Conservation (phyloP, 441 rosid genomes). For the Corymbia citriodora region DNA sequence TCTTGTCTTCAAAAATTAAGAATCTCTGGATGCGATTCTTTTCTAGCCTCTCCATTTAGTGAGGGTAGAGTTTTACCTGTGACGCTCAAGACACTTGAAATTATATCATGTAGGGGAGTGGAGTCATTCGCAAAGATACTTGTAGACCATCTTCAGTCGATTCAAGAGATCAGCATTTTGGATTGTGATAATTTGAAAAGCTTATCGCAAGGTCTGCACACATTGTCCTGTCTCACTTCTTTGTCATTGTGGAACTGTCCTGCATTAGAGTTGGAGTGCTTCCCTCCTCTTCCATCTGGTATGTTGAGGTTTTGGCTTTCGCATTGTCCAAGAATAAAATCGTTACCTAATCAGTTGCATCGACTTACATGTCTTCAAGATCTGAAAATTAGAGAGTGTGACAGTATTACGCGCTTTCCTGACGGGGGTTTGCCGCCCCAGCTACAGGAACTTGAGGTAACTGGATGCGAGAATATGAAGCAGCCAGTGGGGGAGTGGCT, state of each 20-base stretch:
- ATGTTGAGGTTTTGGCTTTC: accelerated
- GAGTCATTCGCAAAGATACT: too few relatives aligned
- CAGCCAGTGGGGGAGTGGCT: too few relatives aligned
- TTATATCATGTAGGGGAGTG: accelerated
- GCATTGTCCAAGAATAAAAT: accelerated
- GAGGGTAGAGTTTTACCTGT: accelerated
- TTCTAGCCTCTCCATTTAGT: accelerated
- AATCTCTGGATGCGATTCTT: accelerated
- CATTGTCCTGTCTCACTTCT: accelerated
- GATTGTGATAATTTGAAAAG: accelerated
- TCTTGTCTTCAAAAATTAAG: accelerated
- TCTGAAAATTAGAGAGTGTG: accelerated
- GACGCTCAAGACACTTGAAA: accelerated
- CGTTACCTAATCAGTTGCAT: too few relatives aligned
- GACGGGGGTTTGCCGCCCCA: too few relatives aligned
- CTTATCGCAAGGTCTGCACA: too few relatives aligned
- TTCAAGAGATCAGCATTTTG: accelerated
- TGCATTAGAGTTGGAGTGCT: too few relatives aligned
- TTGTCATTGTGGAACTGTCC: accelerated
- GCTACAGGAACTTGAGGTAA: accelerated
- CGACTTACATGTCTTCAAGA: accelerated
- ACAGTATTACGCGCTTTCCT: too few relatives aligned
- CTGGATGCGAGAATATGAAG: too few relatives aligned
- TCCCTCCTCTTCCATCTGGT: too few relatives aligned
- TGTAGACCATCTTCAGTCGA: too few relatives aligned